Evolutionary conservation across 345 rosid species (phyloP).

Genomic region (Syzygium oleosum): DNA sequence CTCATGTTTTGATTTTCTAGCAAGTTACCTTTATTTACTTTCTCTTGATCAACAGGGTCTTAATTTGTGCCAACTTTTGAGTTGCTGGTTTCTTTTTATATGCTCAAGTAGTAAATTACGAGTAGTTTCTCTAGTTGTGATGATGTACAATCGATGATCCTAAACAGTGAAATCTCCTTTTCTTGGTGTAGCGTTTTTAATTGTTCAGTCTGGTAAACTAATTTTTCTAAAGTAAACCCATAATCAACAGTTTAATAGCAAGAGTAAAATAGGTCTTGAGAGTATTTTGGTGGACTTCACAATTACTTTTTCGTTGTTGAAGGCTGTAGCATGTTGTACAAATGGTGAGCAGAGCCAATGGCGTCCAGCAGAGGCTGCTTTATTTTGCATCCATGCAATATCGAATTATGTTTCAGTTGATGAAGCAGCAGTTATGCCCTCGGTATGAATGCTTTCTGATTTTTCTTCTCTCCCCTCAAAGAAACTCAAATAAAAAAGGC

Average conservation of each 20-base stretch:
- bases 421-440: conserved; percentile 93
- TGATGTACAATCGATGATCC: neutral
- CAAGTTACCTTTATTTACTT: neutral
- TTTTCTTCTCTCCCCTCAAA: neutral
- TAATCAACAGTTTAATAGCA: neutral
- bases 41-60: neutral
- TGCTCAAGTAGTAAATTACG: neutral
- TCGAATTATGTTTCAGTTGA: conserved; percentile 70
- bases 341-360: conserved; percentile 52
- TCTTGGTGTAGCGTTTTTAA: neutral
- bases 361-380: conserved; percentile 96
- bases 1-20: neutral
- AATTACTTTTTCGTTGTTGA: conserved; percentile 10
- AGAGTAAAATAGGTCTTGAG: neutral
- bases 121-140: neutral
- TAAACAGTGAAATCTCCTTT: neutral
- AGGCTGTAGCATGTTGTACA: conserved; percentile 76
- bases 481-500: neutral
- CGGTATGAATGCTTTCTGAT: conserved; percentile 31
- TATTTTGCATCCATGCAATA: conserved; percentile 89
- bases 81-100: neutral
- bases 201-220: neutral
- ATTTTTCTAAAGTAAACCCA: neutral
- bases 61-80: neutral
- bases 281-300: neutral